phyloP scores from a whole-genome alignment of 352 stramenopile genomes.

The Phytophthora quininea region DNA sequence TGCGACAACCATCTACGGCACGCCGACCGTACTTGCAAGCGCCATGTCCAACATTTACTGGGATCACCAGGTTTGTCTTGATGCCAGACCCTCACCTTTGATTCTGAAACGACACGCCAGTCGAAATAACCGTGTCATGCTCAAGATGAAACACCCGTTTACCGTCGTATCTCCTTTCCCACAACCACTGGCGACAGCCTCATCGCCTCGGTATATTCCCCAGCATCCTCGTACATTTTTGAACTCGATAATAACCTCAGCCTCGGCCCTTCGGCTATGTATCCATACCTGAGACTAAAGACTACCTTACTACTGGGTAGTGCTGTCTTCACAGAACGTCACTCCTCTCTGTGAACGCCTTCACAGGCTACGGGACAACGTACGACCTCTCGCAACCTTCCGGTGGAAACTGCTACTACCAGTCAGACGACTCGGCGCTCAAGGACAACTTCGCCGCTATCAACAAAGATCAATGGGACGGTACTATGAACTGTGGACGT shows the following conservation, averaged over 20 bases:
- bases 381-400: conserved; percentile 22
- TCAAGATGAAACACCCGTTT: conserved; percentile 14
- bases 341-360: conserved; percentile 10
- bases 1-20: too few species aligned
- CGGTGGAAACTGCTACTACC: conserved; percentile 30
- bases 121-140: neutral
- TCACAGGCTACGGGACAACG: conserved; percentile 16
- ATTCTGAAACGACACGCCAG: conserved; percentile 23
- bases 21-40: too few species aligned
- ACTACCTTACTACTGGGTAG: conserved; percentile 4
- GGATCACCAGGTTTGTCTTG: conserved; percentile 10
- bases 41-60: too few species aligned
- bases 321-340: conserved; percentile 6
- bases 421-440: conserved; percentile 11
- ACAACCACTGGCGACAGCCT: conserved; percentile 17
- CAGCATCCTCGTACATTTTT: conserved; percentile 13
- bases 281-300: conserved; percentile 6
- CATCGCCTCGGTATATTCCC: conserved; percentile 4
- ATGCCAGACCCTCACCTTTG: neutral
- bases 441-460: conserved; percentile 22
- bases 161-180: neutral
- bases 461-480: conserved; percentile 28
- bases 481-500: conserved; percentile 24
- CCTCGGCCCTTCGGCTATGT: conserved; percentile 9
- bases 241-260: conserved; percentile 8